Evolutionary conservation across 148 eudicot genomes (phyloP).

Genomic region (Rhododendron griersonianum): DNA sequence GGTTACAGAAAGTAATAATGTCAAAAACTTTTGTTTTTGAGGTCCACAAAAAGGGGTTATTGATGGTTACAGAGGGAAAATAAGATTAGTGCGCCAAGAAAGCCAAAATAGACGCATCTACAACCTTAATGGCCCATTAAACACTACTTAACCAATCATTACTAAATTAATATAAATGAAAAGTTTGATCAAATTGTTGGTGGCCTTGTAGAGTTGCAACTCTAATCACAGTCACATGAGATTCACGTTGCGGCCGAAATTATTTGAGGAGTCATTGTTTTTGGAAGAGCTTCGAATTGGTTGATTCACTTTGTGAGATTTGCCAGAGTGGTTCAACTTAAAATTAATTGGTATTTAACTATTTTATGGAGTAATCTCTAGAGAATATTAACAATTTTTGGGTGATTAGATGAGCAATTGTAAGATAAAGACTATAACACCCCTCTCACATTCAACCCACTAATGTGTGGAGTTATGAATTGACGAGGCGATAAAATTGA

Average conservation of each 20-base stretch:
- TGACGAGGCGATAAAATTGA: too few species aligned
- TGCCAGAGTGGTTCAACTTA: too few species aligned
- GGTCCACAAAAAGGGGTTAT: not conserved
- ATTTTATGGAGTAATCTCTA: too few species aligned
- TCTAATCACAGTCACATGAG: not conserved
- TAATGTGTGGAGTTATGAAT: too few species aligned
- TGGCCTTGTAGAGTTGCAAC: not conserved
- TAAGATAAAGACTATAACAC: too few species aligned
- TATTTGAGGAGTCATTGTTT: too few species aligned
- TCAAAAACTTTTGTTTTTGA: not conserved
- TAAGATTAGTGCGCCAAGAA: not conserved
- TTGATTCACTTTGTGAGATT: too few species aligned
- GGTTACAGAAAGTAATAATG: not conserved
- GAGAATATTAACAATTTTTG: too few species aligned
- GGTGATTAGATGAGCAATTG: too few species aligned
- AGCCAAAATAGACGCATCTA: not conserved
- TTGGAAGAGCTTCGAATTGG: too few species aligned
- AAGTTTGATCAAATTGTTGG: not conserved
- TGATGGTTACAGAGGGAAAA: not conserved
- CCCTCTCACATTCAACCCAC: too few species aligned
- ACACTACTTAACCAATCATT: not conserved
- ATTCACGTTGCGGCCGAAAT: not conserved
- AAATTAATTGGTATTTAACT: too few species aligned
- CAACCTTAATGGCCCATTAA: not conserved
- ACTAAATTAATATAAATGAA: not conserved